A percentile compares a stretch with the other conserved stretches of the same genome.
Conservation (phyloP, 2,329 filamentous ascomycete species). For the Penicillium janthinellum region DNA sequence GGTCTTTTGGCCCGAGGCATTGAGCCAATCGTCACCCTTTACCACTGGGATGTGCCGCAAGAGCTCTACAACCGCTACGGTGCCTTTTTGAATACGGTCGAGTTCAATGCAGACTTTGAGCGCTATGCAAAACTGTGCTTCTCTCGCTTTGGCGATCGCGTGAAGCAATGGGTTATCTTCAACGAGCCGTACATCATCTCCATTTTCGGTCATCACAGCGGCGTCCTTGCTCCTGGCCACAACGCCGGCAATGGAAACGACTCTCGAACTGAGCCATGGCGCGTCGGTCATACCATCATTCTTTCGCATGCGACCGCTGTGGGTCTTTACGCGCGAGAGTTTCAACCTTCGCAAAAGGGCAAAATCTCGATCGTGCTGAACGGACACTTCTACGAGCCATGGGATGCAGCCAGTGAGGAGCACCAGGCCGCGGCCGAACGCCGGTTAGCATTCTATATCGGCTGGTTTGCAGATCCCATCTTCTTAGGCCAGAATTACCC, state of each 20-base stretch:
- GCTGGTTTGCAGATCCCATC: conserved; percentile 45
- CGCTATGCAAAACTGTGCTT: conserved; percentile 36
- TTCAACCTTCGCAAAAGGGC: background rate
- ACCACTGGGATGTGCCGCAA: background rate
- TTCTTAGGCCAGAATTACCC: conserved; percentile 46
- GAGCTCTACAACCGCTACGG: background rate
- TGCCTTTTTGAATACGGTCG: background rate
- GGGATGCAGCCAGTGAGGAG: conserved; percentile 13
- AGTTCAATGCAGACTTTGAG: background rate
- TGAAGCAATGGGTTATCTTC: conserved; percentile 38
- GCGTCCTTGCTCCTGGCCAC: background rate
- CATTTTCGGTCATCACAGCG: conserved; percentile 26
- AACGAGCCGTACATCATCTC: conserved; percentile 40
- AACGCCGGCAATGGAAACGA: background rate
- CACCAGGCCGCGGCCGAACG: conserved; percentile 25
- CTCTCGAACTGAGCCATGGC: background rate
- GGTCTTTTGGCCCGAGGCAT: background rate
- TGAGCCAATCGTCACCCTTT: background rate
- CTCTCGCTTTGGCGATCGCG: conserved; percentile 32
- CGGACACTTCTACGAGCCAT: conserved; percentile 37
- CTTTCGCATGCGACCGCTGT: background rate
- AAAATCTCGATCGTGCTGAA: background rate
- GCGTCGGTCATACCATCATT: background rate
- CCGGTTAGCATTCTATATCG: conserved; percentile 29
- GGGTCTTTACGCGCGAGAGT: background rate